Evolutionary conservation across 345 rosid species (phyloP), one percentile per base, ranked within the genome.

Genomic region (Populus simonii): DNA sequence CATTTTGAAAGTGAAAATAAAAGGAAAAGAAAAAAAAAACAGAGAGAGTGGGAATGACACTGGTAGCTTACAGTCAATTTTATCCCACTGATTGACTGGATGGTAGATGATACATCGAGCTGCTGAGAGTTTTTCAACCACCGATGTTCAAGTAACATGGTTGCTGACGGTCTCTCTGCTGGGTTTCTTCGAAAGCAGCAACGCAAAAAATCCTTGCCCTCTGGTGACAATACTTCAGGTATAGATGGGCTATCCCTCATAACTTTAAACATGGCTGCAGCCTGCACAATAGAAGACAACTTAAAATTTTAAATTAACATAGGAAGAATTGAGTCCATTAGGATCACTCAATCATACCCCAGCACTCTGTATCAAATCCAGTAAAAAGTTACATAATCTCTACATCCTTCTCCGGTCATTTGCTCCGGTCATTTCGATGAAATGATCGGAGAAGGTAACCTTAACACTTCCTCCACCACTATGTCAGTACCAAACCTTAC

Each of bases 221-320:
- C 98, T 1, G 86, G 71, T 81, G 99, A 96, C 80, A 96, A 85
- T 72, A 84, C 85, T 78, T 88, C 92, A 1, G 99, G 99, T 72
- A 92, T 83, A 12, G 91, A 82, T 70, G 99, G 99, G 25, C 86
- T 92, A 79, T 96, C 94, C 83, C 63, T 91, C 90, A 93, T 75
- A 71, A 92, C 98, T 82, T 90, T 92, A 85, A 96, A 93, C 99
- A 96, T 89, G 13, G 99, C 99, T 78, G 98, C 98, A 80, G 93
- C 97, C 99, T 95, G 89, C 80, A 81, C 17, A 7, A 20, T 65
- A 25, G 23, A 49, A 78, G 25, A 63, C 0, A 49, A 36, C 27
- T 47, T 66, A n/a, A 47, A 31, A 6, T 43, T 29, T 74, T 68
- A 43, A 51, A 5, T 23, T 23, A 18, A 17, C 18, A 55, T 11